phyloP scores from a whole-genome alignment of 208 protist genomes.

The Paratrypanosoma confusum region DNA sequence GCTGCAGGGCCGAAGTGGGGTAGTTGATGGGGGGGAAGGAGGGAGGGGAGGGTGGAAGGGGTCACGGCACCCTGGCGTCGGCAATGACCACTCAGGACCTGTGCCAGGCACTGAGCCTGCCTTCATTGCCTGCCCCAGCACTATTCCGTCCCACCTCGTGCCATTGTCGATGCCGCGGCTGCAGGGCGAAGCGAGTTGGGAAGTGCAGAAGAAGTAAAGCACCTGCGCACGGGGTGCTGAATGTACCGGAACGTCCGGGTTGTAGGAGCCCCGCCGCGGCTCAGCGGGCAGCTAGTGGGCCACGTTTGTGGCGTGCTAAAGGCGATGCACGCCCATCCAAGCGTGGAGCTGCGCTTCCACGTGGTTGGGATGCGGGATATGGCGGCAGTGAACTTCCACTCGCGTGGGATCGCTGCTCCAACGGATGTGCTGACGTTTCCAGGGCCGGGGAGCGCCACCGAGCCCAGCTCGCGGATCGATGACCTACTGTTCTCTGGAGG shows the following conservation, averaged over 20 bases:
- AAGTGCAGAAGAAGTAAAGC: too few relatives aligned
- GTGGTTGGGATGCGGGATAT: slow-evolving; percentile 40
- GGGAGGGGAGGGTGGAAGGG: too few relatives aligned
- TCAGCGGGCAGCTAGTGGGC: slow-evolving; percentile 15
- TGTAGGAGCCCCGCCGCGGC: slow-evolving; percentile 19
- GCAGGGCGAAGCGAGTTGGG: too few relatives aligned
- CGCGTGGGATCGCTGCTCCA: slow-evolving; percentile 24
- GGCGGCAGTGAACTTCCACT: slow-evolving; percentile 30
- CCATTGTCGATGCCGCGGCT: too few relatives aligned
- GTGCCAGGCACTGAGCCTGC: too few relatives aligned
- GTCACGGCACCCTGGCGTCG: too few relatives aligned
- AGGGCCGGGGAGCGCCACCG: slow-evolving; percentile 17
- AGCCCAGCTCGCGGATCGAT: slow-evolving; percentile 15
- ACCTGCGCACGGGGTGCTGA: too few relatives aligned
- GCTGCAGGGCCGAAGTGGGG: too few relatives aligned
- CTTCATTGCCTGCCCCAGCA: too few relatives aligned
- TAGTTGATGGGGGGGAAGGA: too few relatives aligned
- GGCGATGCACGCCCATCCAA: slow-evolving; percentile 25
- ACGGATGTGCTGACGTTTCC: slow-evolving; percentile 81
- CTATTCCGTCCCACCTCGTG: too few relatives aligned
- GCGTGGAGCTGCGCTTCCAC: slow-evolving; percentile 30
- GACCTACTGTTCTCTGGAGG: slow-evolving; percentile 30
- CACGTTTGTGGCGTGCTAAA: slow-evolving; percentile 25
- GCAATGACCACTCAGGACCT: too few relatives aligned
- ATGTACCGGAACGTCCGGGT: slow-evolving; percentile 29